Conservation (phyloP, 2,329 filamentous ascomycete genomes). For the Trematosphaeria pertusa region DNA sequence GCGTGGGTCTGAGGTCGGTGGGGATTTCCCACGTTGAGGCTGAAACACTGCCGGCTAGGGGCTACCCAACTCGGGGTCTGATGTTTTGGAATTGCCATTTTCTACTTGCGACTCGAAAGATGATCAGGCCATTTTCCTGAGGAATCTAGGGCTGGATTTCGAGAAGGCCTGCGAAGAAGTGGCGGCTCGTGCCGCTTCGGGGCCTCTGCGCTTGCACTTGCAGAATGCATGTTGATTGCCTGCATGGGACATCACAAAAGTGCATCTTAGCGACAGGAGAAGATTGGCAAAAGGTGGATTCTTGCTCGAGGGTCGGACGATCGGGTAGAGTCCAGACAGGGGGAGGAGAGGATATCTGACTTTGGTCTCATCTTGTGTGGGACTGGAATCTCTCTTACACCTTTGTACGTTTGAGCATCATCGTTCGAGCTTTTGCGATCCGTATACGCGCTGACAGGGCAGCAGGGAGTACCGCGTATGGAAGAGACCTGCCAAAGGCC, state of each 20-base stretch:
- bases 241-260: too few species aligned
- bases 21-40: conserved; percentile 1
- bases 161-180: too few species aligned
- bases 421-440: not conserved
- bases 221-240: not conserved
- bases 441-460: not conserved
- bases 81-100: too few species aligned
- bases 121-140: conserved; percentile 4
- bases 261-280: too few species aligned
- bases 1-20: conserved; percentile 14
- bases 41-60: conserved; percentile 24
- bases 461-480: not conserved
- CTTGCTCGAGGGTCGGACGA: conserved; percentile 6
- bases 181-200: too few species aligned
- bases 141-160: not conserved
- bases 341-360: not conserved
- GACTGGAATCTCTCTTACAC: not conserved
- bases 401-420: not conserved
- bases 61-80: too few species aligned
- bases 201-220: not conserved
- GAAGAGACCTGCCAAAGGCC: too few species aligned
- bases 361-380: not conserved
- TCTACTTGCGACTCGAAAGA: conserved; percentile 6
- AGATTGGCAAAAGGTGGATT: too few species aligned
- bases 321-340: not conserved